Percentiles rank a stretch among this genome's conserved stretches.
These are phyloP conservation scores for Rhytidiadelphus loreus DNA, from an alignment of 225 moss, liverwort and hornwort species.

Conservation along the genomic window DNA sequence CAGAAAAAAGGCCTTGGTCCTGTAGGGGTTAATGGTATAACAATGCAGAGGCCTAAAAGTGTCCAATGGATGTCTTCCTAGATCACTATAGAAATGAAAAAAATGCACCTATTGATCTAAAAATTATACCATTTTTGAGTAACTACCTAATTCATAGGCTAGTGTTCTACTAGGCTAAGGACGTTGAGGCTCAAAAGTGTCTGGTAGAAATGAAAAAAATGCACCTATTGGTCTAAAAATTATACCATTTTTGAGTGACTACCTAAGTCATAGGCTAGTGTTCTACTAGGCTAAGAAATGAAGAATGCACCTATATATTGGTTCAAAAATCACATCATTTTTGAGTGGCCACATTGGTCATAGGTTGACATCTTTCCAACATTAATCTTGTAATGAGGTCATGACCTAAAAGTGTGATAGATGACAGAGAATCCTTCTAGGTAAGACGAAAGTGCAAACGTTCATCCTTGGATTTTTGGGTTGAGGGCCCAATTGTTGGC, in stretches of 20 bases:
- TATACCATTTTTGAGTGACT: neutral
- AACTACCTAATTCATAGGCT: neutral
- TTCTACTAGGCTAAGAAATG: no score
- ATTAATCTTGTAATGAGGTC: accelerated
- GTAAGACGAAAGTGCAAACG: no score
- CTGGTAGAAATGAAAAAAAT: neutral
- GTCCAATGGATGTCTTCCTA: accelerated
- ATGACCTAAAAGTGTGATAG: accelerated
- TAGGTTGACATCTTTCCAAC: accelerated
- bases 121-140: neutral
- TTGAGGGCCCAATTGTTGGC: no score
- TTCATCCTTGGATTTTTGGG: no score
- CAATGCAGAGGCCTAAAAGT: accelerated
- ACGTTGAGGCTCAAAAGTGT: neutral
- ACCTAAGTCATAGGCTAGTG: accelerated
- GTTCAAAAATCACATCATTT: neutral
- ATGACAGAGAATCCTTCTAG: no score
- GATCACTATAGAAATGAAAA: neutral
- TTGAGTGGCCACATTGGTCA: neutral
- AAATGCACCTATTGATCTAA: no score
- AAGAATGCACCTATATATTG: neutral
- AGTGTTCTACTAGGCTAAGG: accelerated
- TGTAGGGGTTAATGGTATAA: no score
- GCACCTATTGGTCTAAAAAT: neutral
- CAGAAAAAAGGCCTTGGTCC: no score